Base-by-base conservation (phyloP, 371 early-diverging fungal species). In the Phascolomyces articulosus region DNA sequence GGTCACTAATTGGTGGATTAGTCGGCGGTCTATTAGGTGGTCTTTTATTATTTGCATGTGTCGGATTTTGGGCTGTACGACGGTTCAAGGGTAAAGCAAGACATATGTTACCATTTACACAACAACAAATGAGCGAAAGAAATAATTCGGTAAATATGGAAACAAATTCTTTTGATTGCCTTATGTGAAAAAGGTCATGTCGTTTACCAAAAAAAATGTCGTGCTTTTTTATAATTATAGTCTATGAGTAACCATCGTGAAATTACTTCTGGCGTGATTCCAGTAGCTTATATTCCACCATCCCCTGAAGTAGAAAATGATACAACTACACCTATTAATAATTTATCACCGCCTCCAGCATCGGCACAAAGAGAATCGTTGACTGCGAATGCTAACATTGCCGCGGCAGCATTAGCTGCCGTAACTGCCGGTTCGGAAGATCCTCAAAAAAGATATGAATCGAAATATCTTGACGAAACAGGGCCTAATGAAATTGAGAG, bases 261-360 rank as follows among this genome's bases (percentile, higher is more conserved):
- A 56, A 60, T 62, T 24, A 75, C 62, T 34, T 82, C 83, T 15
- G 83, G 79, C n/a, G 80, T 82, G 40, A 79, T 82, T 41, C 80
- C 83, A 29, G 74, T 82, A 2, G 66, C 78, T 3, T 79, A 76
- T 66, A 75, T 82, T 60, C 83, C 79, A 9, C 82, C 79, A 27
- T 65, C 75, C 34, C 21, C 54, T 28, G 55, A 58, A 18, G 23
- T 11, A 11, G 15, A 23, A 28, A 6, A 40, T 11, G 26, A 26
- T 41, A 34, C 65, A 53, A 23, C 49, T 29, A 27, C 28, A 55
- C 31, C 20, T 15, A 55, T 34, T 9, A 34, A 34, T 34, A 11
- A 34, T 34, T 34, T 34, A 34, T 34, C 34, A 34, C 34, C 34
- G 11, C 9, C 34, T 34, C 2, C 34, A n/a, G 2, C 0, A 34